Percentiles rank a stretch among this genome's conserved stretches.
These are phyloP conservation scores for Saksenaea oblongispora DNA, from an alignment of 371 early-diverging fungal genomes.

Conservation along the genomic window DNA sequence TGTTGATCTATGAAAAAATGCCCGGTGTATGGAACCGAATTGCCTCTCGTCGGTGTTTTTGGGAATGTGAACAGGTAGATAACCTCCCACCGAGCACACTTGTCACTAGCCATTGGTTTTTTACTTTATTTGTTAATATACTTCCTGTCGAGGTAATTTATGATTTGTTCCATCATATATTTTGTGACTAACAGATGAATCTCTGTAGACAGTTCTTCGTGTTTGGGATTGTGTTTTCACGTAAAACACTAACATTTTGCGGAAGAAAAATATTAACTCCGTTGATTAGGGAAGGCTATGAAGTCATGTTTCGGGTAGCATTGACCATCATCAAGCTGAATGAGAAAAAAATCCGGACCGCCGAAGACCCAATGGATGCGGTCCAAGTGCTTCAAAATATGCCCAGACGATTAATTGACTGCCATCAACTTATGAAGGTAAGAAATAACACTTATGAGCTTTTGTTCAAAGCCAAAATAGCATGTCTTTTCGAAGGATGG, in stretches of 20 bases:
- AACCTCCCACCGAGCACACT: constrained; percentile 68
- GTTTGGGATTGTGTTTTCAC: constrained; percentile 83
- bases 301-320: constrained; percentile 73
- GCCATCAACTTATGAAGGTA: constrained; percentile 68
- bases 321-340: constrained; percentile 74
- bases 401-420: constrained; percentile 67
- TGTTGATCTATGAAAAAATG: constrained; percentile 56
- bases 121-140: constrained; percentile 76
- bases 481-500: constrained; percentile 9
- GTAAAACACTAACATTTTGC: constrained; percentile 33
- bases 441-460: background rate
- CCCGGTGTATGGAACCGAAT: constrained; percentile 60
- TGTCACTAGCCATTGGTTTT: constrained; percentile 82
- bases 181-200: background rate
- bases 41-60: constrained; percentile 44
- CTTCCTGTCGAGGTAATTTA: constrained; percentile 72
- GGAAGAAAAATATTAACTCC: background rate
- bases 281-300: constrained; percentile 65
- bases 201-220: constrained; percentile 59
- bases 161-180: background rate
- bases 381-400: constrained; percentile 64
- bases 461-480: background rate
- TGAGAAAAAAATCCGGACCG: constrained; percentile 58
- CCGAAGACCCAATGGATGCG: constrained; percentile 62
- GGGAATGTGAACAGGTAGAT: constrained; percentile 52